Percentiles rank a stretch among this genome's conserved stretches.
These are phyloP conservation scores for Populus tremula DNA, from an alignment of 345 rosid species.

Conservation along the genomic window DNA sequence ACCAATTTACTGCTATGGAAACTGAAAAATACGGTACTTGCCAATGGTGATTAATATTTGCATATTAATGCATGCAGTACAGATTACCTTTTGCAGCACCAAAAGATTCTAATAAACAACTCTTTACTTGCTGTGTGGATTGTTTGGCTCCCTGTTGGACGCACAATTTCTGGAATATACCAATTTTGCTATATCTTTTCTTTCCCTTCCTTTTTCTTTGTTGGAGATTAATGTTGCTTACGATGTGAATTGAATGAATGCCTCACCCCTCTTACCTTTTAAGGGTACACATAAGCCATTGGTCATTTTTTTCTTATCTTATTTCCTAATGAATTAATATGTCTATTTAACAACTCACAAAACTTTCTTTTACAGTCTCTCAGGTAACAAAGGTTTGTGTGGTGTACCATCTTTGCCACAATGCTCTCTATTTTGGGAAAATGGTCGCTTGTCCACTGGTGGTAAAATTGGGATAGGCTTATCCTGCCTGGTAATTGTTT, in stretches of 20 bases:
- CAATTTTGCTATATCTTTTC: background rate
- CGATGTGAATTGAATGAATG: background rate
- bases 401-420: constrained; percentile 73
- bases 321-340: background rate
- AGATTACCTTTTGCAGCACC: background rate
- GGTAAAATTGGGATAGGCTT: constrained; percentile 72
- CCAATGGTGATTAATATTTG: background rate
- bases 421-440: constrained; percentile 82
- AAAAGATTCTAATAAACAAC: background rate
- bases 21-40: background rate
- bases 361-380: constrained; percentile 52
- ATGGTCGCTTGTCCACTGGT: constrained; percentile 77
- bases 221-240: background rate
- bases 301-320: background rate
- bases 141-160: background rate
- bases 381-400: constrained; percentile 90
- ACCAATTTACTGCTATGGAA: background rate
- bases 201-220: background rate
- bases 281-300: background rate
- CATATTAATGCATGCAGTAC: background rate
- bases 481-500: constrained; percentile 45
- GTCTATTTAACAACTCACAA: background rate
- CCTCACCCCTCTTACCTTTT: background rate
- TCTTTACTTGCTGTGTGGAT: background rate
- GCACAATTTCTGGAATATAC: background rate